Percentiles rank a stretch among this genome's conserved stretches.
Evolutionary conservation across 805 yeast genomes (phyloP).

Genomic region (Sungouiozyma intestinalis): DNA sequence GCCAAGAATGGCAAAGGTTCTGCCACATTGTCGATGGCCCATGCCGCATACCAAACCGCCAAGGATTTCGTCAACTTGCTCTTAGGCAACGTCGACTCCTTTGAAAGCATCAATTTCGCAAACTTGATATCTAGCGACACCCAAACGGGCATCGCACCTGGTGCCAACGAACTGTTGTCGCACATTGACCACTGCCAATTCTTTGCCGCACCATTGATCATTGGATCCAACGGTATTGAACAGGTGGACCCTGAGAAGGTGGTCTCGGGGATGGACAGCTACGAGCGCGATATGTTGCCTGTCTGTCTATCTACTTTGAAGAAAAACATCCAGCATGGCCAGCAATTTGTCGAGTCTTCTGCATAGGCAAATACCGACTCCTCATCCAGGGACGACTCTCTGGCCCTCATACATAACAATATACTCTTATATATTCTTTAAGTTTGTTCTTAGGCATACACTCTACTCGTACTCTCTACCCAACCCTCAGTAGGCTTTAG

Average conservation of each 20-base stretch:
- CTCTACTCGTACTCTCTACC: no score
- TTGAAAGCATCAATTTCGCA: slow-evolving; percentile 43
- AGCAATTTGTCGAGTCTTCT: slow-evolving; percentile 2
- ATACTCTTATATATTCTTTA: neutral
- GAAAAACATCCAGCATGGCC: slow-evolving; percentile 16
- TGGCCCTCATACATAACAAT: neutral
- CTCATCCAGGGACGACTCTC: no score
- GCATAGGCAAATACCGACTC: neutral
- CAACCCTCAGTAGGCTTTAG: no score
- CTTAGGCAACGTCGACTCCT: slow-evolving; percentile 27
- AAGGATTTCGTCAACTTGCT: slow-evolving; percentile 32
- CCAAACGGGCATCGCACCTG: slow-evolving; percentile 24
- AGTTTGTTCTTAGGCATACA: neutral
- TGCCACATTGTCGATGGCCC: slow-evolving; percentile 93
- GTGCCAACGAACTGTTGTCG: slow-evolving; percentile 13
- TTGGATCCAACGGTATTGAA: slow-evolving; percentile 43
- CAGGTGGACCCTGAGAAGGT: slow-evolving; percentile 46
- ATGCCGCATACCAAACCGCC: slow-evolving; percentile 79
- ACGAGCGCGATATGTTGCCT: slow-evolving; percentile 38
- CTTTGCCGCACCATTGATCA: slow-evolving; percentile 54
- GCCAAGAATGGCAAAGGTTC: slow-evolving; percentile 94
- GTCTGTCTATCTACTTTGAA: slow-evolving; percentile 16
- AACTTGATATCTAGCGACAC: slow-evolving; percentile 42
- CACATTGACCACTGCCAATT: slow-evolving; percentile 27
- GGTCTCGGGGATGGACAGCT: slow-evolving; percentile 32